Evolutionary conservation across 83 land plant species (phyloP).

Genomic region (Thuja plicata): DNA sequence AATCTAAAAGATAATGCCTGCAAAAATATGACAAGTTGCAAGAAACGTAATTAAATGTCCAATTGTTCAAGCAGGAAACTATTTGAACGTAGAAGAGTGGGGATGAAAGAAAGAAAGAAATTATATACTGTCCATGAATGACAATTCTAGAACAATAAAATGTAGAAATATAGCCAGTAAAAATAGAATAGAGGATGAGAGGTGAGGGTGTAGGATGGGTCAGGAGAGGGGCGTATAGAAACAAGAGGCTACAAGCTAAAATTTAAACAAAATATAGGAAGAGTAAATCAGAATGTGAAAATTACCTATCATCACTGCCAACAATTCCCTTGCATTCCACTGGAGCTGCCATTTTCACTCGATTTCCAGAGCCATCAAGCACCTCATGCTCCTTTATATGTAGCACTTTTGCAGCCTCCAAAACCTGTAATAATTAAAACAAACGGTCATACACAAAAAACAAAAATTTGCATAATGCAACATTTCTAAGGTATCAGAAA

Average conservation of each 20-base stretch:
- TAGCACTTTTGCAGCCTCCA: conserved; percentile 86
- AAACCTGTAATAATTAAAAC: conserved; percentile 45
- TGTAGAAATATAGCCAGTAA: background rate
- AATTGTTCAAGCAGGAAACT: background rate
- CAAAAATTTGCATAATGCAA: background rate
- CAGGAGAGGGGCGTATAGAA: background rate
- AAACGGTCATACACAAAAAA: background rate
- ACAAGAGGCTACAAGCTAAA: background rate
- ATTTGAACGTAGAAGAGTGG: background rate
- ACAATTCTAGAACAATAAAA: background rate
- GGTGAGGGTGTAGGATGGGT: no score
- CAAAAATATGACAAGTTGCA: background rate
- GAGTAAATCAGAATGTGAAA: background rate
- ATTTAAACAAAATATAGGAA: background rate
- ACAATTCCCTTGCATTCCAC: conserved; percentile 99
- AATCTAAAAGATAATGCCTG: conserved; percentile 94
- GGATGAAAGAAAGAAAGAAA: background rate
- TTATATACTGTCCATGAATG: background rate
- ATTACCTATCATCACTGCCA: conserved; percentile 99
- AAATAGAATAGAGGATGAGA: background rate
- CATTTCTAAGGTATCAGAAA: background rate
- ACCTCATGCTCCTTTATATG: conserved; percentile 93
- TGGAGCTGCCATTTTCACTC: conserved; percentile 89
- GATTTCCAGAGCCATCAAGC: conserved; percentile 83
- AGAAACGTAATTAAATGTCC: conserved; percentile 1